A percentile compares a stretch with the other conserved stretches of the same genome.
These are phyloP conservation scores for Paracoccidioides lutzii DNA, from an alignment of 2,329 filamentous ascomycete genomes.

Conservation along the genomic window DNA sequence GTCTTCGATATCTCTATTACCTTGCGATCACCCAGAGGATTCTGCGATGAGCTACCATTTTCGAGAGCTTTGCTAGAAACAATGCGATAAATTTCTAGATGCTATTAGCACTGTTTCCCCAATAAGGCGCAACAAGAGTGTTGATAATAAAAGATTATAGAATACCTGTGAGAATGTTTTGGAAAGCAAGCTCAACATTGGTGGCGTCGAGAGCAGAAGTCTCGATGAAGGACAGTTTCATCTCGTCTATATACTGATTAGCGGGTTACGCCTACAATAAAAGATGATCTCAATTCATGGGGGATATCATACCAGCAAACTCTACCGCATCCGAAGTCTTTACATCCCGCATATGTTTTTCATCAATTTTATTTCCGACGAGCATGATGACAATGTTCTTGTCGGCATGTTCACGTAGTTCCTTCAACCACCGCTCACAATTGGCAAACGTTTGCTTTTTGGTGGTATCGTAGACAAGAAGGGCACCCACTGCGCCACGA, in stretches of 20 bases:
- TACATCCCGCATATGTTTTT: constrained; percentile 92
- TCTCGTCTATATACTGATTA: constrained; percentile 46
- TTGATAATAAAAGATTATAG: constrained; percentile 9
- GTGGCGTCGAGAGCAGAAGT: constrained; percentile 96
- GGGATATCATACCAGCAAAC: constrained; percentile 65
- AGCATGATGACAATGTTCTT: constrained; percentile 99
- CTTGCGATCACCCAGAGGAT: constrained; percentile 65
- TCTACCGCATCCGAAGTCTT: constrained; percentile 96
- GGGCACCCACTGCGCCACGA: constrained; percentile 87
- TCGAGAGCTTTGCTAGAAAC: constrained; percentile 96
- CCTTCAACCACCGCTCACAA: constrained; percentile 97
- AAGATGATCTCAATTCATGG: constrained; percentile 8
- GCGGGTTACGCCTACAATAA: constrained; percentile 4
- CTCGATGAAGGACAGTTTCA: constrained; percentile 98
- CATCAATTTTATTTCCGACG: constrained; percentile 99
- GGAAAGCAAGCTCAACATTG: constrained; percentile 98
- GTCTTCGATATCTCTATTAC: constrained; percentile 75
- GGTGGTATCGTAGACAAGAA: constrained; percentile 98
- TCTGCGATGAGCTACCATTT: constrained; percentile 68
- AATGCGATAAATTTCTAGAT: constrained; percentile 92
- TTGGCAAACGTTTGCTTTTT: constrained; percentile 99
- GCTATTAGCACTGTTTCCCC: constrained; percentile 9
- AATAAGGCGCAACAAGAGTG: background rate
- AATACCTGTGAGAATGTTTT: constrained; percentile 96
- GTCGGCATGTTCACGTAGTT: constrained; percentile 93